Base-by-base conservation (phyloP, 148 eudicot genomes). In the Vaccinium corymbosum region DNA sequence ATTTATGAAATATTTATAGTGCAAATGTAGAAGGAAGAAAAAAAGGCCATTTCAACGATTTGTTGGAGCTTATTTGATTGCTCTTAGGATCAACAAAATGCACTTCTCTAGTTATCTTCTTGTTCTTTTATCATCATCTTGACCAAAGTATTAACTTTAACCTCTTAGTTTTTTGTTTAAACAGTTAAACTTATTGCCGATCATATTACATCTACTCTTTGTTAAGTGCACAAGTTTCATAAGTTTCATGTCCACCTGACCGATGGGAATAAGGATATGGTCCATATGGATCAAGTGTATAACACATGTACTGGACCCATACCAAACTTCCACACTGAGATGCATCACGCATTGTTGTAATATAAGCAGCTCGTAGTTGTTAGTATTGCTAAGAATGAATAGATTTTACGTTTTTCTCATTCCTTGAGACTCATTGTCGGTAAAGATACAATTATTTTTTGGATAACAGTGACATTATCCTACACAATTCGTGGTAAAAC, bases 11-110 rank as follows among this genome's bases (percentile, higher is more conserved):
- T 3, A 9, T 1, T 74, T 15, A 74, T 14, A 38, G 1, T 38
- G n/a, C 25, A 74, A 6, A 42, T 15, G 6, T 5, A 15, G 2
- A 17, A 42, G 48, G n/a, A 74, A 15, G n/a, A n/a, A 9, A 19
- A 19, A 19, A 46, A 46, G 48, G 9, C 19, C 14, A 20, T 13
- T 12, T 16, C 17, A 12, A 27, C 3, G 4, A 42, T 42, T 42
- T 42, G 19, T 35, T 72, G 75, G 38, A 27, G 22, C 20, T 73
- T 73, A 73, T 73, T 42, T 73, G 77, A 73, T 73, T 76, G 35
- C 13, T 72, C 46, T 76, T 49, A 76, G 79, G 32, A 75, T 22
- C 14, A 49, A 35, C 29, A 49, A 3, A 76, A 49, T 49, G 35
- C 57, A 0, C 11, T 49, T 49, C 32, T 50, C 27, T 42, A 42